Conservation (phyloP, 2,329 filamentous ascomycete species). For the Erysiphe pulchra region DNA sequence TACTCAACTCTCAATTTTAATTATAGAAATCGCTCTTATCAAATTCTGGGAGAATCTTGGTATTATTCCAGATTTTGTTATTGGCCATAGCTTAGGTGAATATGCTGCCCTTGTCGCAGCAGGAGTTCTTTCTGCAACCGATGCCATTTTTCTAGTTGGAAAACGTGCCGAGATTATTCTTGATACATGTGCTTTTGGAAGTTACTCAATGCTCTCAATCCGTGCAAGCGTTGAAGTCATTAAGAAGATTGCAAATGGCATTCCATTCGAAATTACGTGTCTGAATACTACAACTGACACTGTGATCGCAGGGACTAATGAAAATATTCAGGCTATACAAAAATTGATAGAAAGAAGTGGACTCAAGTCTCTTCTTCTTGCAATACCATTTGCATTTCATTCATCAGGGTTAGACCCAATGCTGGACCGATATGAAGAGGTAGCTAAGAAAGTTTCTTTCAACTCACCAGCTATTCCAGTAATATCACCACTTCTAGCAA, state of each 20-base stretch:
- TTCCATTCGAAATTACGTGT: constrained; percentile 27
- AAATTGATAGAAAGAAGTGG: constrained; percentile 21
- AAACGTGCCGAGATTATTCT: constrained; percentile 23
- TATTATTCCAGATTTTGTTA: constrained; percentile 25
- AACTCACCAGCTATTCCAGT: constrained; percentile 21
- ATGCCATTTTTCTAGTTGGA: constrained; percentile 49
- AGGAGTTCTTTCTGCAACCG: constrained; percentile 42
- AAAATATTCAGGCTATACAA: constrained; percentile 26
- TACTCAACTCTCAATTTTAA: constrained; percentile 26
- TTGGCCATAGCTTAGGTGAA: constrained; percentile 43
- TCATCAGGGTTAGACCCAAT: constrained; percentile 38
- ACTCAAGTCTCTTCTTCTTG: constrained; percentile 34
- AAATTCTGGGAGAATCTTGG: constrained; percentile 30
- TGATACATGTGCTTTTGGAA: constrained; percentile 3
- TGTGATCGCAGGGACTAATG: constrained; percentile 35
- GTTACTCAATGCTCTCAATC: constrained; percentile 17
- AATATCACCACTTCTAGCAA: constrained; percentile 39
- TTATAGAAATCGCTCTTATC: constrained; percentile 28
- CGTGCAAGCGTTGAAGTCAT: constrained; percentile 15
- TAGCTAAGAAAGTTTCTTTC: constrained; percentile 21
- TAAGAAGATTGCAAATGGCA: constrained; percentile 16
- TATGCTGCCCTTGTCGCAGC: constrained; percentile 48
- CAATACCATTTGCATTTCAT: constrained; percentile 42
- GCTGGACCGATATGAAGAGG: constrained; percentile 28
- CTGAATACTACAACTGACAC: constrained; percentile 53